These are phyloP conservation scores for Tuber calosporum DNA, from an alignment of 495 filamentous ascomycete species.

Conservation along the genomic window DNA sequence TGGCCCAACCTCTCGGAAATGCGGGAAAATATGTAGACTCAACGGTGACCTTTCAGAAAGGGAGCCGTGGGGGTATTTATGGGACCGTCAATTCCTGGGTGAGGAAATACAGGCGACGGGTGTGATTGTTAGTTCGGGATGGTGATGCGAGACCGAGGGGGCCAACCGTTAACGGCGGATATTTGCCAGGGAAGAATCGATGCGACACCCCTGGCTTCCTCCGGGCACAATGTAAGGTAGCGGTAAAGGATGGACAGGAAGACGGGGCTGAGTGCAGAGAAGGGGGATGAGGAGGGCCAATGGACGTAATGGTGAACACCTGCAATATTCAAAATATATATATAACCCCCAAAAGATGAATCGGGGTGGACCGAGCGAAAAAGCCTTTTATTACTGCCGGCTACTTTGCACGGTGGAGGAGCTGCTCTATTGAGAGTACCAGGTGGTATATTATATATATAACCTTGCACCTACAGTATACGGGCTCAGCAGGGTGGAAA, in stretches of 20 bases:
- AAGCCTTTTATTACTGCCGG: conserved; percentile 5
- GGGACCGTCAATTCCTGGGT: conserved; percentile 35
- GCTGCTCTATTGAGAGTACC: background rate
- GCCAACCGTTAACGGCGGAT: conserved; percentile 42
- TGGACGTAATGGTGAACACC: conserved; percentile 30
- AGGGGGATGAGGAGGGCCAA: conserved; percentile 7
- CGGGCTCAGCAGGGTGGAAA: background rate
- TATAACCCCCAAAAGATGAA: conserved; percentile 32
- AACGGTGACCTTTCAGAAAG: conserved; percentile 37
- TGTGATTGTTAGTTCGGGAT: conserved; percentile 40
- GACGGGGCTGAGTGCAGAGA: conserved; percentile 33
- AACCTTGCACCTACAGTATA: background rate
- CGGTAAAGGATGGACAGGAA: conserved; percentile 36
- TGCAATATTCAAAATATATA: conserved; percentile 35
- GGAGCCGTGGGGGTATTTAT: conserved; percentile 43
- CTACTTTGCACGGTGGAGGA: background rate
- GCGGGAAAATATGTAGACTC: conserved; percentile 33
- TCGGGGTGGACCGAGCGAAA: conserved; percentile 28
- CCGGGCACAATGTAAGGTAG: conserved; percentile 33
- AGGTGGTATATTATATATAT: no score
- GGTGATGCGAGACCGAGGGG: conserved; percentile 39
- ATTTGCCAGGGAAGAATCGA: conserved; percentile 40
- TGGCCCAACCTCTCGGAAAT: conserved; percentile 32
- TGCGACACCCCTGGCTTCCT: conserved; percentile 36
- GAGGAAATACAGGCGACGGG: conserved; percentile 41